Evolutionary conservation across 1,139 yeast genomes (phyloP), one percentile per base, ranked within the genome.

Genomic region (Yamadazyma sp.): DNA sequence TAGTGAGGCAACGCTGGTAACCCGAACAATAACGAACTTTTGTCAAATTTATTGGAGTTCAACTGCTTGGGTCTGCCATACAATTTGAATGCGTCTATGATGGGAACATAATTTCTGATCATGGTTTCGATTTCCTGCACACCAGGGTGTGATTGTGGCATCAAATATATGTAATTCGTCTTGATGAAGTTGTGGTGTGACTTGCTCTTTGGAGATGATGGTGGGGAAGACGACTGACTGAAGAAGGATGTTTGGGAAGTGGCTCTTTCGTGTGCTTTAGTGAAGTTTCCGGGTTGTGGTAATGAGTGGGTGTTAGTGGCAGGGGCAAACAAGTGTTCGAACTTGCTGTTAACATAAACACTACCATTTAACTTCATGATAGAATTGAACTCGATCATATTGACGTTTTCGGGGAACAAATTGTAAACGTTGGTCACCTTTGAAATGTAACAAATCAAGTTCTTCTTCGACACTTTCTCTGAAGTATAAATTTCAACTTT

Each of bases 1-100:
- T 72, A 76, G 45, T 67, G 75, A 5, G 83, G 83, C 47, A 78
- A 68, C 32, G 78, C 74, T 1, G 83, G 83, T 45, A 78, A 64
- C 1, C 77, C 82, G 57, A 77, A 78, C 22, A 78, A 61, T 51
- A 78, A 55, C 3, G 80, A 73, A 5, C 59, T 54, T n/a, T 61
- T 58, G 44, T 74, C 67, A 11, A 58, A 55, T 55, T 77, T 75
- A 47, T 72, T 70, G 31, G 79, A 70, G 37, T 62, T 57, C 46
- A 78, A 70, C 42, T 66, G 78, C 18, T 60, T 55, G 1, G 83
- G 83, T 40, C 83, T 62, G 1, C 83, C 83, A 48, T 77, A 78
- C 34, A 78, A 58, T 50, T 66, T 71, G 59, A 76, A 78, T 5
- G 78, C 61, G 53, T 78, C 81, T 53, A 77, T 63, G 16, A 76